Percentiles rank a stretch among this genome's conserved stretches.
Evolutionary conservation across 192 early-diverging fungal species (phyloP).

Genomic region (Backusella tarrabulga): DNA sequence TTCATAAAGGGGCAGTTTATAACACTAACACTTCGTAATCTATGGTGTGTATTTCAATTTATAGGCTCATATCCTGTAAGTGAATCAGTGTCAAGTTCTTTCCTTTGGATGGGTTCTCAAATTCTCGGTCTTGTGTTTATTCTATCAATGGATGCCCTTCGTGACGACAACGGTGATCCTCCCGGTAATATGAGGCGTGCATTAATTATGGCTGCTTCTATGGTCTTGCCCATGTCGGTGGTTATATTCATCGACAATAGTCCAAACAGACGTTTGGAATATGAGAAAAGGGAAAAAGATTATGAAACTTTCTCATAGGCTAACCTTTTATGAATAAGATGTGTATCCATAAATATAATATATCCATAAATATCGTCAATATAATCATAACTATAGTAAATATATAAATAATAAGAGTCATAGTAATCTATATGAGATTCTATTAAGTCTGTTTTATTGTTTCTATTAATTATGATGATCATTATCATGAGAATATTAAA

Average conservation of each 20-base stretch:
- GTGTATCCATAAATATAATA: no score
- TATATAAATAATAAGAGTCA: no score
- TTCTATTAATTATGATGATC: no score
- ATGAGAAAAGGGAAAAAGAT: slow-evolving; percentile 8
- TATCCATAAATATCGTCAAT: no score
- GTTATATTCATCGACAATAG: slow-evolving; percentile 18
- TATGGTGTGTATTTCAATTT: not conserved
- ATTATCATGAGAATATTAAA: no score
- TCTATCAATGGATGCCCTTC: slow-evolving; percentile 12
- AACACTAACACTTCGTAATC: no score
- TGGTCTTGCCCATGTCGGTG: slow-evolving; percentile 5
- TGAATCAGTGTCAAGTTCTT: slow-evolving; percentile 31
- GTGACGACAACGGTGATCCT: slow-evolving; percentile 17
- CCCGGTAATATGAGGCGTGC: slow-evolving; percentile 19
- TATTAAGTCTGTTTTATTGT: no score
- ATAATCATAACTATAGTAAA: no score
- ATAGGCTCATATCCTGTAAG: slow-evolving; percentile 26
- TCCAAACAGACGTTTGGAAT: slow-evolving; percentile 27
- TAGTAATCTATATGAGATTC: no score
- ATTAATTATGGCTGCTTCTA: slow-evolving; percentile 18
- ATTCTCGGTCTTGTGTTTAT: slow-evolving; percentile 30
- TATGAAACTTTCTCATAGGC: not conserved
- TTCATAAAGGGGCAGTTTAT: no score
- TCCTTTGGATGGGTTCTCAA: slow-evolving; percentile 27
- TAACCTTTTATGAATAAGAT: not conserved